A percentile compares a stretch with the other conserved stretches of the same genome.
Evolutionary conservation across 371 early-diverging fungal genomes (phyloP).

Genomic region (Fennellomyces sp.): DNA sequence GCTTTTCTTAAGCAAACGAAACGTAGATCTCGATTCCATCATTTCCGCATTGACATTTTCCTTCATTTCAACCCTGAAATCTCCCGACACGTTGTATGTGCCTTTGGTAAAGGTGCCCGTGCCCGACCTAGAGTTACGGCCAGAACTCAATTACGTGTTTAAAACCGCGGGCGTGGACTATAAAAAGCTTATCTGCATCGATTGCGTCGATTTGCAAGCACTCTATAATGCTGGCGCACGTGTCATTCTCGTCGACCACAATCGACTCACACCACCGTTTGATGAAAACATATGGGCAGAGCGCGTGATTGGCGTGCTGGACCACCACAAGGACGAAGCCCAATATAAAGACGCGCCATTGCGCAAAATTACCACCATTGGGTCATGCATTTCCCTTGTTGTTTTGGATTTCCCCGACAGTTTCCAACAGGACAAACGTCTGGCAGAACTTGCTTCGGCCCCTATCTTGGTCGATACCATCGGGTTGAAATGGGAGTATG

Average conservation of each 20-base stretch:
- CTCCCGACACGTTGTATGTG: slow-evolving; percentile 24
- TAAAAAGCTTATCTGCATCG: slow-evolving; percentile 29
- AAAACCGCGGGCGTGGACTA: slow-evolving; percentile 19
- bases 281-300: slow-evolving; percentile 13
- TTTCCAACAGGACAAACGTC: neutral
- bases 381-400: slow-evolving; percentile 68
- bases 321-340: slow-evolving; percentile 76
- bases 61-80: slow-evolving; percentile 35
- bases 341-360: slow-evolving; percentile 35
- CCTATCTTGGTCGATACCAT: slow-evolving; percentile 79
- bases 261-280: slow-evolving; percentile 55
- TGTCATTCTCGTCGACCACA: slow-evolving; percentile 66
- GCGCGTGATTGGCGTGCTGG: slow-evolving; percentile 63
- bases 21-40: slow-evolving; percentile 74
- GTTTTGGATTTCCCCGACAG: slow-evolving; percentile 31
- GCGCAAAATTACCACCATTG: slow-evolving; percentile 60
- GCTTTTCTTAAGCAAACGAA: neutral
- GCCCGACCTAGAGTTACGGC: slow-evolving; percentile 65
- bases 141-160: slow-evolving; percentile 63
- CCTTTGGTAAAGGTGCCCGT: slow-evolving; percentile 67
- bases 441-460: slow-evolving; percentile 42
- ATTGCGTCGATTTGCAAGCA: slow-evolving; percentile 16
- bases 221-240: slow-evolving; percentile 23
- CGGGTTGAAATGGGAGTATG: slow-evolving; percentile 55
- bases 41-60: slow-evolving; percentile 62